Conservation (phyloP, 441 rosid species). For the Aleurites moluccanus region DNA sequence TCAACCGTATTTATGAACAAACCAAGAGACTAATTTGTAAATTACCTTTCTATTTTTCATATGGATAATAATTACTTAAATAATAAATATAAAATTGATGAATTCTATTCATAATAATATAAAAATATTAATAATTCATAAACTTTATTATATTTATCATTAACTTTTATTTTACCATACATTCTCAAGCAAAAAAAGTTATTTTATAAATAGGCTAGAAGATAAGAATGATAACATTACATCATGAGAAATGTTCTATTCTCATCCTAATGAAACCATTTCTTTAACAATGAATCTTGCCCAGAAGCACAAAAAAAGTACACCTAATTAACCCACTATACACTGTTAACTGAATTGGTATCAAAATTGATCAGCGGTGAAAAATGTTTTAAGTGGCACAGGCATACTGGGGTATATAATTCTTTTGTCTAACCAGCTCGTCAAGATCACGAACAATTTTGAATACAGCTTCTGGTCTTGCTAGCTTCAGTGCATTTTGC, state of each 20-base stretch:
- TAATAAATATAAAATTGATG: no score
- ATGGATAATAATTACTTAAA: no score
- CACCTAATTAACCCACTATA: slow-evolving; percentile 16
- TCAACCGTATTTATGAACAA: no score
- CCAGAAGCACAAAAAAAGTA: background rate
- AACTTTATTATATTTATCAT: background rate
- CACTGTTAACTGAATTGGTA: slow-evolving; percentile 4
- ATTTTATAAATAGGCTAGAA: background rate
- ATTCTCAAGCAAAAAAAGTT: no score
- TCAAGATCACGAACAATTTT: slow-evolving; percentile 94
- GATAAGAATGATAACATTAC: background rate
- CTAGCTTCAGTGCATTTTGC: slow-evolving; percentile 71
- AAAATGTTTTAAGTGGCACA: slow-evolving; percentile 34
- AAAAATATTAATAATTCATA: background rate
- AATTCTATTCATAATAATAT: background rate
- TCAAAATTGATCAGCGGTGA: slow-evolving; percentile 8
- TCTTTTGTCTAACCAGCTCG: slow-evolving; percentile 75
- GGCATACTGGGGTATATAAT: slow-evolving; percentile 59
- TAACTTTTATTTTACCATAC: no score
- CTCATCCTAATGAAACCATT: background rate
- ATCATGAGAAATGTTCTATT: background rate
- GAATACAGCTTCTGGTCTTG: slow-evolving; percentile 90
- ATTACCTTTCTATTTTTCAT: no score
- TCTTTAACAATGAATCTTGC: background rate
- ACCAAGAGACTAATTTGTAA: no score